Evolutionary conservation across 805 yeast species (phyloP), one percentile per base, ranked within the genome.

Genomic region (Ogataea saltuana): DNA sequence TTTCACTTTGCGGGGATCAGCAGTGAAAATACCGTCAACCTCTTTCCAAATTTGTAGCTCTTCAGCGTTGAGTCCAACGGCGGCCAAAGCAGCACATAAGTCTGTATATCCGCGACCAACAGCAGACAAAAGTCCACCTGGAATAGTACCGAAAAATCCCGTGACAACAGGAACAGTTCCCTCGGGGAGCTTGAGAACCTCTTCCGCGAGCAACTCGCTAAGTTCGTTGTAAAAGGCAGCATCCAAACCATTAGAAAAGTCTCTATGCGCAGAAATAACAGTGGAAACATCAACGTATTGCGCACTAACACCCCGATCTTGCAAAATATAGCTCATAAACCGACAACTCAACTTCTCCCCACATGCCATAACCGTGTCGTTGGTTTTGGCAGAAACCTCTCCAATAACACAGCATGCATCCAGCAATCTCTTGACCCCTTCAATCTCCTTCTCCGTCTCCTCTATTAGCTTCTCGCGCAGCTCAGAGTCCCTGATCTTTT

Each of bases 51-150:
- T 88, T 69, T 93, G 99, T 49, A 93, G 74, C 67, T 93, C 99
- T 33, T 88, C 95, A 4, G 98, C 97, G 49, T 75, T 79, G 38
- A 85, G 67, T 1, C 97, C 99, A 21, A 93, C 98, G 0, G 99
- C 97, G 29, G 89, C 78, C 59, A 93, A 74, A 1, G 98, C 99
- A 15, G 99, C 99, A 72, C 99, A 93, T 55, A 93, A 71, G 64
- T 93, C 99, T 8, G 99, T 93, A 67, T 93, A 93, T 28, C 99
- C 99, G 61, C 99, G 81, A 33, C 99, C 99, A 44, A 93, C 96
- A 40, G 95, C 88, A 57, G 85, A 85, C 52, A 93, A 71, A 44
- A 93, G 70, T 12, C 99, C 98, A 51, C 97, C 97, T 25, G 97
- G 98, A n/a, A 93, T 85, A 27, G 80, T 72, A 20, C 99, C 99